These are phyloP conservation scores for Lantana camara DNA, from an alignment of 257 asterid species.

Conservation along the genomic window DNA sequence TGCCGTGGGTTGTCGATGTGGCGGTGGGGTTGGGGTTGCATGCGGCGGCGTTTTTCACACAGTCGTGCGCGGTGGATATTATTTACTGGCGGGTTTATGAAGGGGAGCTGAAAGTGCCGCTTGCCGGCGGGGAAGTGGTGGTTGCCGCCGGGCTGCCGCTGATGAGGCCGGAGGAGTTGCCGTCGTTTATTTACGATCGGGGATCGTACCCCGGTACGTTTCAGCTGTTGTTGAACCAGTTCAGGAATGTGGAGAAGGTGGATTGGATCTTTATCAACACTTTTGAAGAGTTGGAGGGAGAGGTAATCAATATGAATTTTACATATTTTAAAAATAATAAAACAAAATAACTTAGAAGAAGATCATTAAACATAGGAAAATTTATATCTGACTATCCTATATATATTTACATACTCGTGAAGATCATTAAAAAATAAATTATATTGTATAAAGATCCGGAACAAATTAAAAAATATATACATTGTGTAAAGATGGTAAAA, in stretches of 20 bases:
- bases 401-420: too few species aligned
- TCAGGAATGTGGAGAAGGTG: conserved; percentile 30
- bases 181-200: conserved; percentile 36
- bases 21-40: conserved; percentile 33
- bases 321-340: neutral
- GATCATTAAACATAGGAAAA: too few species aligned
- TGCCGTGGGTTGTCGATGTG: conserved; percentile 2
- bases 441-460: too few species aligned
- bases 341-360: too few species aligned
- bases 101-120: conserved; percentile 24
- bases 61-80: conserved; percentile 46
- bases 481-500: too few species aligned
- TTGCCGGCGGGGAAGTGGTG: conserved; percentile 21
- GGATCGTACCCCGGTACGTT: conserved; percentile 22
- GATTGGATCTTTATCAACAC: conserved; percentile 43
- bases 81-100: conserved; percentile 30
- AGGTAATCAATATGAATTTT: conserved; percentile 32
- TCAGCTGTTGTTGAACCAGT: conserved; percentile 25
- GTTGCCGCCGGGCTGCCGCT: conserved; percentile 32
- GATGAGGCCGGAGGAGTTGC: conserved; percentile 29
- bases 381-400: too few species aligned
- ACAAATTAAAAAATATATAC: too few species aligned
- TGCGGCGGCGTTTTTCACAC: conserved; percentile 51
- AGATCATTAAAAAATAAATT: too few species aligned
- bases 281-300: conserved; percentile 37